Base-by-base conservation (phyloP, 345 rosid genomes). In the Camelina sativa region DNA sequence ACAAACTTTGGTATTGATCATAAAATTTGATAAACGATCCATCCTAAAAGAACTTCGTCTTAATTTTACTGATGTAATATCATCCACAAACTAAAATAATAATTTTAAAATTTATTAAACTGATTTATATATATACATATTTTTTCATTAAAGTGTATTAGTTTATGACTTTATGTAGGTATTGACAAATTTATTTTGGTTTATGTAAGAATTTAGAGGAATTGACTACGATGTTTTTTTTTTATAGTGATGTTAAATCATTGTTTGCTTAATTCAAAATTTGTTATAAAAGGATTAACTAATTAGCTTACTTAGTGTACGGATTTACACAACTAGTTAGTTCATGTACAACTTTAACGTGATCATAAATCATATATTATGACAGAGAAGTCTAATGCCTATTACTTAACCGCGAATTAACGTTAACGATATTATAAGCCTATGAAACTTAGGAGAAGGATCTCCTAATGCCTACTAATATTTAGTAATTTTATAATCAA, bases 341-440 rank as follows among this genome's bases (percentile, higher is more conserved):
- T 11, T 11, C 65, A 37, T 19, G n/a, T 61, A 61, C 8, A 4
- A 3, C 1, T 12, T 19, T 15, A 61, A 15, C 32, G 3, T 61
- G 32, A 3, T 13, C 16, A 61, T 6, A 23, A 23, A 6, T 40
- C 1, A 22, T 22, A 65, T 8, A 22, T 34, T 34, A 11, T n/a
- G 16, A 65, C 20, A 32, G 8, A 75, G 53, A 16, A 32, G 48
- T 19, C 53, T 71, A 40, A 77, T 65, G 38, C 67, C 62, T 71
- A 72, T 72, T 72, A 72, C 81, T 78, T 78, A 78, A 59, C 73
- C 44, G 40, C 74, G 73, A 78, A 78, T 72, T 4, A 78, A 72
- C 59, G 19, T 52, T 38, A 40, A 50, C 35, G 28, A 8, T 19
- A 50, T 62, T 20, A 56, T 55, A 3, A 50, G 47, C 56, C 76